Conservation (phyloP, 306 rosid genomes). For the Adenanthera pavonina region DNA sequence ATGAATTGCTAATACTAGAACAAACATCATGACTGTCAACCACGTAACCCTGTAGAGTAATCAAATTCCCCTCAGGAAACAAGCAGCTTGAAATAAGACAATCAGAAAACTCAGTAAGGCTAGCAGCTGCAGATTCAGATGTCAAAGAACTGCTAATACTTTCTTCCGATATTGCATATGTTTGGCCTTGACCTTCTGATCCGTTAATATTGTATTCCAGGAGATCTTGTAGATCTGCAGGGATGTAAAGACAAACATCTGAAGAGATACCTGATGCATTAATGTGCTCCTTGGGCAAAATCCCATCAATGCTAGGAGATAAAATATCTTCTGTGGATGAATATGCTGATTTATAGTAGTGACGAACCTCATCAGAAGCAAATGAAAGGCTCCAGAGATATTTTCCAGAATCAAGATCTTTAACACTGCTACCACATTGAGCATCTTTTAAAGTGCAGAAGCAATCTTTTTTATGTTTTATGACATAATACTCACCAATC, state of each 20-base stretch:
- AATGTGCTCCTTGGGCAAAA: conserved; percentile 38
- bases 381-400: conserved; percentile 74
- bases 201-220: conserved; percentile 46
- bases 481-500: conserved; percentile 78
- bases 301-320: conserved; percentile 41
- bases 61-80: conserved; percentile 79
- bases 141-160: conserved; percentile 37
- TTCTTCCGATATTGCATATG: conserved; percentile 47
- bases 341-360: conserved; percentile 37
- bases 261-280: conserved; percentile 50
- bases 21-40: conserved; percentile 55
- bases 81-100: conserved; percentile 46
- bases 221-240: conserved; percentile 48
- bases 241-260: conserved; percentile 70
- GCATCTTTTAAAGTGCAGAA: conserved; percentile 52
- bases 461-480: conserved; percentile 55
- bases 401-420: conserved; percentile 55
- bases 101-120: conserved; percentile 33
- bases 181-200: conserved; percentile 39
- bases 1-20: conserved; percentile 47
- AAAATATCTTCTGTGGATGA: conserved; percentile 39
- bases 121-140: conserved; percentile 29
- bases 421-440: conserved; percentile 40
- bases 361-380: conserved; percentile 54
- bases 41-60: conserved; percentile 64